phyloP scores from a whole-genome alignment of 2,329 filamentous ascomycete species.

The Trichoderma citrinoviride region DNA sequence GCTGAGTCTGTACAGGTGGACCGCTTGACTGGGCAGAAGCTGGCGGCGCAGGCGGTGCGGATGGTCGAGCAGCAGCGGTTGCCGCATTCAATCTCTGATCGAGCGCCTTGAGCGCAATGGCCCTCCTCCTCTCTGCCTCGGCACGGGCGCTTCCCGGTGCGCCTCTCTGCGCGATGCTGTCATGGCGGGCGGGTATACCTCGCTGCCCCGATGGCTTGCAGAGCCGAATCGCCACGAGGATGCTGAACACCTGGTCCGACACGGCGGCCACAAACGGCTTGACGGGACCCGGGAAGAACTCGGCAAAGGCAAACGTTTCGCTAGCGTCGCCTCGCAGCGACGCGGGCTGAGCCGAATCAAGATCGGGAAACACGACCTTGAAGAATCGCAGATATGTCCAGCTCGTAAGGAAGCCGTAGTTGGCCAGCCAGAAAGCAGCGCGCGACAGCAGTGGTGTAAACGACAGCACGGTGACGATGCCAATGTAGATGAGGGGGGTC shows the following conservation, averaged over 20 bases:
- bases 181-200: slow-evolving; percentile 71
- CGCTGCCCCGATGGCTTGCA: slow-evolving; percentile 83
- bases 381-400: slow-evolving; percentile 98
- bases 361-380: slow-evolving; percentile 70
- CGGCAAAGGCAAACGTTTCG: slow-evolving; percentile 93
- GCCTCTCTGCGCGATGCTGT: slow-evolving; percentile 51
- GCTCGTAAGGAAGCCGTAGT: slow-evolving; percentile 79
- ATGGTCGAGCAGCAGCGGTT: slow-evolving; percentile 45
- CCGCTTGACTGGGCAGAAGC: slow-evolving; percentile 44
- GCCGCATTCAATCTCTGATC: slow-evolving; percentile 91
- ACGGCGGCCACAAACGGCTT: slow-evolving; percentile 75
- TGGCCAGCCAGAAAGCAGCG: slow-evolving; percentile 74
- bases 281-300: slow-evolving; percentile 85
- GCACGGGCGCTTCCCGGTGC: slow-evolving; percentile 71
- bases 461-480: slow-evolving; percentile 64
- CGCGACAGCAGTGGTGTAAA: slow-evolving; percentile 59
- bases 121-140: slow-evolving; percentile 86
- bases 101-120: slow-evolving; percentile 83
- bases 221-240: slow-evolving; percentile 71
- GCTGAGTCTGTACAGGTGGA: slow-evolving; percentile 57
- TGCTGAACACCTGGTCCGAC: slow-evolving; percentile 69
- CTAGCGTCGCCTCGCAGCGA: slow-evolving; percentile 84
- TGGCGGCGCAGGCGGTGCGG: neutral
- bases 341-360: slow-evolving; percentile 59
- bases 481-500: slow-evolving; percentile 70